Base-by-base conservation (phyloP, 2,329 filamentous ascomycete species). In the Phyllosticta citribraziliensis region DNA sequence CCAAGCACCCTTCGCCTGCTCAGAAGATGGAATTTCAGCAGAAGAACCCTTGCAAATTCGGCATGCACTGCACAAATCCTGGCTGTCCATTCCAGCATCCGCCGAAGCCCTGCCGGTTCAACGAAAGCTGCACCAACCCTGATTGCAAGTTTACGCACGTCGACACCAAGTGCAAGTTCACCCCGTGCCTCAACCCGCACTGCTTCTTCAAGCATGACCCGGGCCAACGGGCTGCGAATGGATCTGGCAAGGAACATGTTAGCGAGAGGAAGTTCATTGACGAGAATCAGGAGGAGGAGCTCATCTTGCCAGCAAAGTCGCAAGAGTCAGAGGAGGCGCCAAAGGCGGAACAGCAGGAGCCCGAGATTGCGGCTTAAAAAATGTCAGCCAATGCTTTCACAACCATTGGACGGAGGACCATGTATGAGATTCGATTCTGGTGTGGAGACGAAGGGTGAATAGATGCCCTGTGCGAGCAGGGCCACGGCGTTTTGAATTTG, bases 111-210 rank as follows among this genome's bases (percentile, higher is more conserved):
- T 99, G 94, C 78, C 87, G 90, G 63, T 97, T 97, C 71, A 94
- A 94, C 27, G 88, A 88, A 55, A 90, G 93, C 71, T 99, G 94
- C 79, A 86, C 86, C 40, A 85, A 84, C 3, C 78, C 86, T 12
- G 85, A 86, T 63, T 99, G 94, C 83, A 91, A 91, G 67, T 99
- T 96, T 72, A 92, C 89, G 12, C 94, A 99, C 76, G 78, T 88
- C 66, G 86, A 87, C 73, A 89, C 87, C 55, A 83, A 88, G 73
- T 99, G 94, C 85, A 91, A 86, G 72, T 97, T 88, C 77, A 92
- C 86, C 67, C 94, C 93, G 0, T 99, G 94, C 76, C 83, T 91
- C 65, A 97, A 97, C 76, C 84, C 88, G n/a, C 83, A 79, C 67
- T 99, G 94, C 73, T 81, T 86, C 4, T 97, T 91, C 78, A 91